These are phyloP conservation scores for Aquilaria sinensis DNA, from an alignment of 345 rosid species.

Conservation along the genomic window DNA sequence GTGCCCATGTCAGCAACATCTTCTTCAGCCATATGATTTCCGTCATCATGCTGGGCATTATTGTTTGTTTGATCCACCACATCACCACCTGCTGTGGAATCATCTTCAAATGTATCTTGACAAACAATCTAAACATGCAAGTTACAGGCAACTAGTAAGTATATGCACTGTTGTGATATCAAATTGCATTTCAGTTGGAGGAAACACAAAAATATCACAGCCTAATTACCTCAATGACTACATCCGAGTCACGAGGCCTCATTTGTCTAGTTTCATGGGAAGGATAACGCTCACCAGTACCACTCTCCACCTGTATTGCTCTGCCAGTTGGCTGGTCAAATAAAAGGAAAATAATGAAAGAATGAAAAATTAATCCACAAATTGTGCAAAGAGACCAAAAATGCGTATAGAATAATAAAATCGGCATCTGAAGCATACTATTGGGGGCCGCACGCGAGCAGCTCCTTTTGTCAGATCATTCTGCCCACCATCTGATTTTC, in stretches of 20 bases:
- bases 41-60: conserved; percentile 36
- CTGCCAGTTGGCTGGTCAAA: conserved; percentile 87
- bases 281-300: conserved; percentile 84
- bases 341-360: conserved; percentile 2
- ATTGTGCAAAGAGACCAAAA: conserved; percentile 7
- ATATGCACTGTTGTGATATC: conserved; percentile 10
- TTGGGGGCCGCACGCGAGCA: conserved; percentile 62
- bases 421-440: conserved; percentile 48
- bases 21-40: conserved; percentile 31
- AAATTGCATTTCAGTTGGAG: conserved; percentile 7
- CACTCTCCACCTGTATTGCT: conserved; percentile 94
- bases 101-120: conserved; percentile 55
- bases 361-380: conserved; percentile 11
- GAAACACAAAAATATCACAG: conserved; percentile 12
- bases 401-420: background rate
- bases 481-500: conserved; percentile 55
- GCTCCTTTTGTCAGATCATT: conserved; percentile 50
- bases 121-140: conserved; percentile 69
- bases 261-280: conserved; percentile 87
- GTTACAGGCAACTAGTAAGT: conserved; percentile 16
- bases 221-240: conserved; percentile 76
- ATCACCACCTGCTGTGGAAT: conserved; percentile 43
- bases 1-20: conserved; percentile 19
- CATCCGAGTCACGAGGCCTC: conserved; percentile 87
- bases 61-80: conserved; percentile 24